Conservation (phyloP, 2,329 filamentous ascomycete species). For the Cladosporium colombiae region DNA sequence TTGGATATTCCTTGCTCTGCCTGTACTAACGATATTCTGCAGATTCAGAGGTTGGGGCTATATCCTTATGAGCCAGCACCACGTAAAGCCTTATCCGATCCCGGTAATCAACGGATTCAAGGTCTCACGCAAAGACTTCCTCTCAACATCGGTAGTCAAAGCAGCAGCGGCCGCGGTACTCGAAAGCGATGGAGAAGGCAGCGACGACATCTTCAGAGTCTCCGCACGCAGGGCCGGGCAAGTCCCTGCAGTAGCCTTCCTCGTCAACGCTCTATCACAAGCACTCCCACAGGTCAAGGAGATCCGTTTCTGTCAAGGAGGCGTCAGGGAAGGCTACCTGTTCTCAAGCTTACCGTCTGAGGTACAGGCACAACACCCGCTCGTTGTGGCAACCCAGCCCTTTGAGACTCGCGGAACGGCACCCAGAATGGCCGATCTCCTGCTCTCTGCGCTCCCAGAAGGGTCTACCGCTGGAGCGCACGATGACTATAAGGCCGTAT, state of each 20-base stretch:
- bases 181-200: constrained; percentile 37
- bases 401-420: constrained; percentile 53
- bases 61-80: constrained; percentile 77
- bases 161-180: constrained; percentile 41
- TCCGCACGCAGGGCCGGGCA: constrained; percentile 77
- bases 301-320: constrained; percentile 83
- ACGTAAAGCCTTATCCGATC: constrained; percentile 76
- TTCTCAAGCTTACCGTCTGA: constrained; percentile 66
- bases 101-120: constrained; percentile 79
- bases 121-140: constrained; percentile 63
- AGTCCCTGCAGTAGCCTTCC: constrained; percentile 78
- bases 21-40: not conserved
- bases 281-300: constrained; percentile 69
- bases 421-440: constrained; percentile 48
- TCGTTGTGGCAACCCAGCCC: constrained; percentile 61
- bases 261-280: constrained; percentile 72
- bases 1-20: not conserved
- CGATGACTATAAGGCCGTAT: constrained; percentile 46
- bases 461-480: constrained; percentile 24
- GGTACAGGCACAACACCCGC: constrained; percentile 65
- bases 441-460: constrained; percentile 51
- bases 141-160: constrained; percentile 51
- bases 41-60: constrained; percentile 84
- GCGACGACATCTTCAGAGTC: constrained; percentile 62
- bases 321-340: constrained; percentile 80